These are phyloP conservation scores for Dryadomyces sulphureus DNA, from an alignment of 2,329 filamentous ascomycete species.

Conservation along the genomic window DNA sequence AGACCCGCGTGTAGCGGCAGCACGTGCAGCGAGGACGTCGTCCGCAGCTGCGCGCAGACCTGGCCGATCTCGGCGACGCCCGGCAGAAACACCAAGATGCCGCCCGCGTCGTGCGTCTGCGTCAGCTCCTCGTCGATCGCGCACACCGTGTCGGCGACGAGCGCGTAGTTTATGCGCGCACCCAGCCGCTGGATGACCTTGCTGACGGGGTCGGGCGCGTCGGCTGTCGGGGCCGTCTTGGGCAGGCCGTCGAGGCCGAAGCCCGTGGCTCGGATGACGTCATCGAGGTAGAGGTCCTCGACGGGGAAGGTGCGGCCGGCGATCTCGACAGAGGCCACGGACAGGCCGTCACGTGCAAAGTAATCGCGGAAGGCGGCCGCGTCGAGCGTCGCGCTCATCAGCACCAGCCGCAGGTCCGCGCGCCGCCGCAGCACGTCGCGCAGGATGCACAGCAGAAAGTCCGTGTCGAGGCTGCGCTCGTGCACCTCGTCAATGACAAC, in stretches of 20 bases:
- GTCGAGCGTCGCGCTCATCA: slow-evolving; percentile 95
- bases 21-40: slow-evolving; percentile 49
- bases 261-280: slow-evolving; percentile 66
- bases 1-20: slow-evolving; percentile 87
- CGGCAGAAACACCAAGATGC: slow-evolving; percentile 89
- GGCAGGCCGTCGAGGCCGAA: slow-evolving; percentile 33
- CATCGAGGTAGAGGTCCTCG: slow-evolving; percentile 77
- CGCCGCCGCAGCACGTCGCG: slow-evolving; percentile 63
- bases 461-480: slow-evolving; percentile 85
- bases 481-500: slow-evolving; percentile 95
- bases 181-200: slow-evolving; percentile 60
- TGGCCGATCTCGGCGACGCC: slow-evolving; percentile 85
- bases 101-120: slow-evolving; percentile 53
- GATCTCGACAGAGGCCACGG: slow-evolving; percentile 74
- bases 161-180: slow-evolving; percentile 79
- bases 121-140: slow-evolving; percentile 66
- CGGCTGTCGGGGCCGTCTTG: neutral
- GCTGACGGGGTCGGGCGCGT: slow-evolving; percentile 39
- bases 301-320: slow-evolving; percentile 82
- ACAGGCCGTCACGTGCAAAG: slow-evolving; percentile 52
- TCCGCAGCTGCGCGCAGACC: slow-evolving; percentile 49
- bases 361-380: slow-evolving; percentile 74
- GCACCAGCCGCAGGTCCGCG: slow-evolving; percentile 70
- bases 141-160: slow-evolving; percentile 66
- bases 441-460: slow-evolving; percentile 80